Conservation (phyloP, 306 rosid genomes). For the Cercis canadensis region DNA sequence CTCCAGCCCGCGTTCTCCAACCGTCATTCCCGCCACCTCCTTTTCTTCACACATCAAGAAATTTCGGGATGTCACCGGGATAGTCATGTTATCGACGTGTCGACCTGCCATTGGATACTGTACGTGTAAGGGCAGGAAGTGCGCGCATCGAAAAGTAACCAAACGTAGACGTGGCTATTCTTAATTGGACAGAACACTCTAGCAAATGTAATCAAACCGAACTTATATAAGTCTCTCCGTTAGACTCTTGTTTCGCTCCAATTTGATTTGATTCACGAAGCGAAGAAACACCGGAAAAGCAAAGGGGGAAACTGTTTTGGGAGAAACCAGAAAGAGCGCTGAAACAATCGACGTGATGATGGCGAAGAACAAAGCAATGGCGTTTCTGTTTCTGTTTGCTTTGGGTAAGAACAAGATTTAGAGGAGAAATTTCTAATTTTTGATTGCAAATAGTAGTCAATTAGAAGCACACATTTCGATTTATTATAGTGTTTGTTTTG, state of each 20-base stretch:
- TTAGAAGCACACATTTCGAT: not conserved
- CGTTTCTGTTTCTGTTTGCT: slow-evolving; percentile 44
- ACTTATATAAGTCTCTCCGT: slow-evolving; percentile 7
- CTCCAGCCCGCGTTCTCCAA: not conserved
- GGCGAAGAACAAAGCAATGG: slow-evolving; percentile 37
- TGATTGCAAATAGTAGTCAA: not conserved
- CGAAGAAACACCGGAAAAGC: not conserved
- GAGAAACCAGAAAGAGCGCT: not conserved
- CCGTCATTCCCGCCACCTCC: not conserved
- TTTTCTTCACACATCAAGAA: slow-evolving; percentile 34
- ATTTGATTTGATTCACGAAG: not conserved
- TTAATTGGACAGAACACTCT: slow-evolving; percentile 36
- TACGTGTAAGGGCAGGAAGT: not conserved
- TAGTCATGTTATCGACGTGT: slow-evolving; percentile 4
- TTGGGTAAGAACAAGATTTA: slow-evolving; percentile 31
- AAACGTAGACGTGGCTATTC: slow-evolving; percentile 3
- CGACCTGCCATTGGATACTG: not conserved
- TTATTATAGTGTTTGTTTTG: not conserved
- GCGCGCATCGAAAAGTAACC: not conserved
- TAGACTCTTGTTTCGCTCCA: not conserved
- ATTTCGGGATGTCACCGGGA: not conserved
- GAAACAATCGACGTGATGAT: not conserved
- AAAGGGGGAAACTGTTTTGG: not conserved
- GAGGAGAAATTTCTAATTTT: not conserved
- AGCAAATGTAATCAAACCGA: not conserved